Base-by-base conservation (phyloP, 805 yeast species). In the Candida sphagnicola region DNA sequence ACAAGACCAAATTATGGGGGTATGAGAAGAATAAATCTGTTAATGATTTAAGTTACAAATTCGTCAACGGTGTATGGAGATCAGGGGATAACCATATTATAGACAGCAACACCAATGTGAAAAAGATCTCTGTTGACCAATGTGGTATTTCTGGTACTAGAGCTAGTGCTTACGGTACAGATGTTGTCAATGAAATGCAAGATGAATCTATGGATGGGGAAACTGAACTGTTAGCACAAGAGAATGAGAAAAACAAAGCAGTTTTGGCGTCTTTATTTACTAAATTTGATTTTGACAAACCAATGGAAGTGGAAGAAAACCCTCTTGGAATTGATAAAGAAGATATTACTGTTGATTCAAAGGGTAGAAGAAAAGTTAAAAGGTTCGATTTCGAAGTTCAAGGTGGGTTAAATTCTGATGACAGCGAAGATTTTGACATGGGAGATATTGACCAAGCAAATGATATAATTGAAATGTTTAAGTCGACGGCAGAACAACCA, bases 1-100 rank as follows among this genome's bases (percentile, higher is more conserved):
- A 73, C 49, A 88, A 89, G 62, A 78, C 82, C 23, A 89, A 89
- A 56, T 71, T 93, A 29, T 91, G 99, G 99, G 98, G 98, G 3
- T 73, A 78, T 44, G 89, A 85, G 47, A 85, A 85, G 62, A 73
- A 77, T 45, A 82, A 75, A 50, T 66, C 72, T 2, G 56, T 72
- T 2, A 70, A 73, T 24, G 93, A 83, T 48, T 67, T 89, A 47
- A 85, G 82, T 0, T 75, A 70, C 59, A 66, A 68, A 38, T 90
- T 76, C 55, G 65, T 60, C 8, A 75, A 81, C 44, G 85, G 84
- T 0, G 74, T 72, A 33, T 88, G 96, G 96, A 74, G 74, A 48
- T 86, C 85, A 57, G 89, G 89, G 4, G 79, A 77, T 43, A 85
- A 82, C 35, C 95, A 86, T 54, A 74, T 87, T 10, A 74, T 90